Evolutionary conservation across 1,139 yeast species (phyloP), one percentile per base, ranked within the genome.

Genomic region (Geotrichum macrosporum): DNA sequence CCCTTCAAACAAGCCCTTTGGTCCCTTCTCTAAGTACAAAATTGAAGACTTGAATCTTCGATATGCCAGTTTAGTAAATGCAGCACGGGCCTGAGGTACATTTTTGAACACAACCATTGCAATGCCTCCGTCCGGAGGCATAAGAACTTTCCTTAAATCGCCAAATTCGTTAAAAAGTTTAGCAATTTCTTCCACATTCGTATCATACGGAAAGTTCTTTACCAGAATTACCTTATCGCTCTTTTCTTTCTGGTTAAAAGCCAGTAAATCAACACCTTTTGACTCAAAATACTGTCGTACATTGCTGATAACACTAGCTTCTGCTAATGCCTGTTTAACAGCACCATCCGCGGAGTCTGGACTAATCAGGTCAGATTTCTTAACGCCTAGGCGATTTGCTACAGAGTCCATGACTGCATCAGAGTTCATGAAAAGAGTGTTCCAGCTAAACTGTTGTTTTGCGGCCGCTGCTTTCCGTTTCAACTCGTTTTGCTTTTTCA

Each of bases 111-210:
- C 96, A n/a, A 92, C 80, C 62, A 92, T 84, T 3, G 97, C 97
- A 59, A 92, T 88, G 0, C 96, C 89, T 13, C 97, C 97, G 19
- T 95, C 86, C 19, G 96, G 95, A 13, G 99, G 98, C 88, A 94
- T 84, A 52, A 94, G 67, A 29, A 88, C 73, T 59, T 96, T 76
- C 55, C 79, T 80, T 32, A 94, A 63, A 54, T 83, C 84, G 40
- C 98, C 98, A 65, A 77, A 81, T 40, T 81, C 82, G 1, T 81
- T 67, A 60, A 94, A 92, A 57, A 89, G 62, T 53, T 86, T 96
- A 16, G 88, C 81, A 35, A 92, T 66, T 59, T 92, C 97, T 48
- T 79, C 84, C 18, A 75, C 70, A 0, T 85, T 78, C 1, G 96
- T 88, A 19, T 94, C 95, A 63, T 72, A 85, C 8, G 96, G 94